phyloP scores from a whole-genome alignment of 1,284 basidiomycete genomes.

The Neolentinus lepideus region DNA sequence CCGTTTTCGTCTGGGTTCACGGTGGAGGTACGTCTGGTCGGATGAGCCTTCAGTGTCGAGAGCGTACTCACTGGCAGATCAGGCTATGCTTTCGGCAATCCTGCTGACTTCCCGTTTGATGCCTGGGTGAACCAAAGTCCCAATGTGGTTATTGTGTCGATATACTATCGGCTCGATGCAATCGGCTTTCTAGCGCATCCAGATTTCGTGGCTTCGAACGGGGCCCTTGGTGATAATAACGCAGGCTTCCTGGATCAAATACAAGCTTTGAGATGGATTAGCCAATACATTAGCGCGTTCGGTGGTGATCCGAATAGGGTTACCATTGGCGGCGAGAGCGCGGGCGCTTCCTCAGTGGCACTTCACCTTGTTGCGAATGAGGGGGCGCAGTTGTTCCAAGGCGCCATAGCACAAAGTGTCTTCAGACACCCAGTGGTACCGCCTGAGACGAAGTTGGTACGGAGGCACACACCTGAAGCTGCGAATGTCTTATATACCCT shows the following conservation, averaged over 20 bases:
- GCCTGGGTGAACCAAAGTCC: conserved; percentile 31
- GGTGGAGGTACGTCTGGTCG: conserved; percentile 39
- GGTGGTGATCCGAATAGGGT: conserved; percentile 57
- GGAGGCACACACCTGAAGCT: conserved; percentile 6
- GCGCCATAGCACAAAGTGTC: conserved; percentile 55
- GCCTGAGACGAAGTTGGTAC: conserved; percentile 42
- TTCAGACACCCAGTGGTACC: conserved; percentile 39
- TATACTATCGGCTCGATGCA: conserved; percentile 36
- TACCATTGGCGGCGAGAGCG: conserved; percentile 25
- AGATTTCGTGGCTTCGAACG: conserved; percentile 23
- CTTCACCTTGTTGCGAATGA: background rate
- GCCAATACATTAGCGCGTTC: conserved; percentile 55
- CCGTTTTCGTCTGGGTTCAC: conserved; percentile 62
- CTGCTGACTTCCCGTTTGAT: conserved; percentile 36
- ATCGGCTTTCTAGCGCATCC: conserved; percentile 36
- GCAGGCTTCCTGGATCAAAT: conserved; percentile 21
- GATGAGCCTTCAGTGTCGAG: conserved; percentile 4
- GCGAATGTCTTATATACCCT: background rate
- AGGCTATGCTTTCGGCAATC: conserved; percentile 53
- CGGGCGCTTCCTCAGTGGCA: background rate
- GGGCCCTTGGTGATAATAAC: background rate
- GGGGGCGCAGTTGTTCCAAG: conserved; percentile 31
- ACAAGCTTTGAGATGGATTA: conserved; percentile 55
- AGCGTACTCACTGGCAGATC: background rate
- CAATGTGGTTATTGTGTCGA: conserved; percentile 33